Evolutionary conservation across 2,329 filamentous ascomycete species (phyloP), one percentile per base, ranked within the genome.

Genomic region (Arachnopeziza araneosa): DNA sequence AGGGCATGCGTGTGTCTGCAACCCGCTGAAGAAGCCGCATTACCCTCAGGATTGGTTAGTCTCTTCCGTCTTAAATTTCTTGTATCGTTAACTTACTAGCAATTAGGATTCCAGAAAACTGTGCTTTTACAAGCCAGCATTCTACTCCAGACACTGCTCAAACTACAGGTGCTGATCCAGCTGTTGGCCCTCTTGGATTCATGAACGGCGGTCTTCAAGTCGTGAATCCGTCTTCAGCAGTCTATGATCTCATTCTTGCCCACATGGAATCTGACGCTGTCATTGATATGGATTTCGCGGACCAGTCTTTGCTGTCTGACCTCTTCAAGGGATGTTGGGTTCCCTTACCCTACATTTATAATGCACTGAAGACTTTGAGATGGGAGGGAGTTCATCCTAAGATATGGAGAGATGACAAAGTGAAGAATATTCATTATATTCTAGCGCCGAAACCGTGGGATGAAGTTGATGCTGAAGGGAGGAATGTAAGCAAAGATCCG

Each of bases 1-100:
- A 4, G 85, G 86, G 64, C 90, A 93, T 75, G 91, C 91, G 5
- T 96, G 91, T 75, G 86, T 91, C 21, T 96, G 91, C 77, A 96
- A 96, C 75, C 91, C 91, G 23, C 77, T 92, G 65, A 81, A 84
- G 67, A 91, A 90, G 73, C 70, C 83, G 30, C 90, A 96, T 75
- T 96, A 96, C 74, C 91, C 91, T 0, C 74, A 77, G 54, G 76
- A 90, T 72, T 96, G 90, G 85, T 84, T 75, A 56, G 75, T 59
- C 52, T 60, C n/a, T n/a, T 24, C 32, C 19, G 49, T 32, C 21
- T 51, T 23, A 14, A 10, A 36, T 24, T 22, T 50, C 22, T 50
- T 5, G 9, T 17, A 2, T 44, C 22, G 4, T 3, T 36, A 21
- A 60, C 6, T 30, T 24, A 21, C 3, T 50, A 10, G 22, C 44